Base-by-base conservation (phyloP, 768 basidiomycete species). In the Boletus reticulatus region DNA sequence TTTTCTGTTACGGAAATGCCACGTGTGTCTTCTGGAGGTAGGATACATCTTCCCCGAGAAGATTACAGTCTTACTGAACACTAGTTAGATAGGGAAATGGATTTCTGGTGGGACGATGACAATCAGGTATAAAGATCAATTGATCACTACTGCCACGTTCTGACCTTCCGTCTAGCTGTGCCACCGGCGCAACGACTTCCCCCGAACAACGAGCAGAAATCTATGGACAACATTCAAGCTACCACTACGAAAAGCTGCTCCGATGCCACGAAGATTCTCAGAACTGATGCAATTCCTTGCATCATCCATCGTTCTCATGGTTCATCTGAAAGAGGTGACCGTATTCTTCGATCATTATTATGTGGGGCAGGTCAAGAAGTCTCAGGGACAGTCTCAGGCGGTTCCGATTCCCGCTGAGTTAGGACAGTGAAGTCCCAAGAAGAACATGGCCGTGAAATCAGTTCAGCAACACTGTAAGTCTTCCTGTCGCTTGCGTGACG, bases 231-330 rank as follows among this genome's bases (percentile, higher is more conserved):
- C 85, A 0, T 95, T 98, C 69, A 82, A 88, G 54, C 91, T 98
- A 87, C 76, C 78, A 5, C 79, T 96, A 1, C 81, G 95, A 41
- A 88, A 94, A 63, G 82, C 85, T 3, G 74, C 78, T 2, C 82
- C 89, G 0, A 85, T 94, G 48, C 92, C 91, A 1, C 77, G 9
- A 29, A 29, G 82, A 27, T 78, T 87, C 6, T 88, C 92, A 54
- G 92, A 96, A 59, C 85, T 98, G 57, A 83, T 88, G n/a, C 83
- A 89, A 19, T 97, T 98, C 70, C 78, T 98, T 20, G 80, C 87
- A 24, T 93, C 93, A 6, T 91, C 89, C 1, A 85, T 98, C 48
- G 93, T 93, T 0, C 98, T 98, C 73, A 97, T 96, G 88, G 75
- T 79, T 4, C 79, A 84, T 57, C 78, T 98, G 8, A 75, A 76